These are phyloP conservation scores for Sporothrix schenckii DNA, from an alignment of 2,329 filamentous ascomycete species.

Conservation along the genomic window DNA sequence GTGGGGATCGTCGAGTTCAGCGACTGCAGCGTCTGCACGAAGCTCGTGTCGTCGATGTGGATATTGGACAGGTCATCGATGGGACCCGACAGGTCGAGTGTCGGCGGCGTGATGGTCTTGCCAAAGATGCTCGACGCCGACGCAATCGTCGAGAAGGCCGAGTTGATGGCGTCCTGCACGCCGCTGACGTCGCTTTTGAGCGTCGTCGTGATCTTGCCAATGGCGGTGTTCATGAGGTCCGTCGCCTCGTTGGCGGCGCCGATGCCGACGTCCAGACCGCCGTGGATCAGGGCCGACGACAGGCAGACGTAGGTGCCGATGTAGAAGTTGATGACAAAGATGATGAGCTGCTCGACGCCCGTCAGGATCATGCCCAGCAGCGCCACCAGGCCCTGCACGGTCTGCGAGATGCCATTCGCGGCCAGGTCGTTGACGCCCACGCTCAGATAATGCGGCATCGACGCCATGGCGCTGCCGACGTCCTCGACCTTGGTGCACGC, in stretches of 20 bases:
- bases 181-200: constrained; percentile 57
- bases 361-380: constrained; percentile 79
- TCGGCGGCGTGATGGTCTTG: constrained; percentile 42
- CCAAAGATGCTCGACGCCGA: constrained; percentile 54
- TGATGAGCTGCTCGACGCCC: constrained; percentile 80
- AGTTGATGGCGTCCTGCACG: constrained; percentile 56
- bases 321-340: constrained; percentile 91
- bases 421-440: constrained; percentile 85
- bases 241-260: constrained; percentile 48
- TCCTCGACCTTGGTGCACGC: constrained; percentile 92
- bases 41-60: constrained; percentile 65
- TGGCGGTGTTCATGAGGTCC: constrained; percentile 56
- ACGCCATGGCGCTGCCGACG: constrained; percentile 92
- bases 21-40: constrained; percentile 69
- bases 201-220: constrained; percentile 54
- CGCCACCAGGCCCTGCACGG: constrained; percentile 76
- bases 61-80: constrained; percentile 71
- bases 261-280: constrained; percentile 70
- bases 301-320: constrained; percentile 89
- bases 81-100: constrained; percentile 66
- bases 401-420: constrained; percentile 75
- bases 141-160: constrained; percentile 58
- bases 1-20: constrained; percentile 80
- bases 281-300: constrained; percentile 78
- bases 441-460: constrained; percentile 95